Conservation (phyloP, 129 eudicot genomes). For the Apium graveolens region DNA sequence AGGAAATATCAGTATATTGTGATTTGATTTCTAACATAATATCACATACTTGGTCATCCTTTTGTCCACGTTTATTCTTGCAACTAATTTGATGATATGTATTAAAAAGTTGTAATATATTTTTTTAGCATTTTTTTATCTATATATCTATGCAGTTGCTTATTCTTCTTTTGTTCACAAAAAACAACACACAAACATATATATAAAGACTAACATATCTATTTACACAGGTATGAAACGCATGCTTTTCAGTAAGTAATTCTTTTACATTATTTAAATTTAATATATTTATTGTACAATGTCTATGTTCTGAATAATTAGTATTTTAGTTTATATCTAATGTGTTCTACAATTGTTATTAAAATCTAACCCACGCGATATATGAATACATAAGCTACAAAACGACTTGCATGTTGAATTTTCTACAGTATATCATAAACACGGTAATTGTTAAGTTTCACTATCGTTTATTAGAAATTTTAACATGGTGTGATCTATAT, state of each 20-base stretch:
- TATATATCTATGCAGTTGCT: neutral
- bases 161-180: neutral
- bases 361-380: neutral
- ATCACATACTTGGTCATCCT: neutral
- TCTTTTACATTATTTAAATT: neutral
- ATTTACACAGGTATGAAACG: neutral
- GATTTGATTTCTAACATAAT: too few relatives aligned
- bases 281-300: neutral
- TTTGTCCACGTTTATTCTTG: neutral
- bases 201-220: neutral
- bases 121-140: neutral
- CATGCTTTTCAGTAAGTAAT: neutral
- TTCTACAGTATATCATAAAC: neutral
- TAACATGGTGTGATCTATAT: neutral
- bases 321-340: neutral
- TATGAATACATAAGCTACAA: neutral
- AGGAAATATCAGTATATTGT: neutral
- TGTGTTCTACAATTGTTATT: neutral
- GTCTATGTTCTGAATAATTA: neutral
- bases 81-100: neutral
- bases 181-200: neutral
- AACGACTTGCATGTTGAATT: neutral
- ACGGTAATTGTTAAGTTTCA: neutral
- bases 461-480: neutral
- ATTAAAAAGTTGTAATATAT: neutral